Evolutionary conservation across 1,284 basidiomycete species (phyloP), one percentile per base, ranked within the genome.

Genomic region (Ganoderma leucocontextum): DNA sequence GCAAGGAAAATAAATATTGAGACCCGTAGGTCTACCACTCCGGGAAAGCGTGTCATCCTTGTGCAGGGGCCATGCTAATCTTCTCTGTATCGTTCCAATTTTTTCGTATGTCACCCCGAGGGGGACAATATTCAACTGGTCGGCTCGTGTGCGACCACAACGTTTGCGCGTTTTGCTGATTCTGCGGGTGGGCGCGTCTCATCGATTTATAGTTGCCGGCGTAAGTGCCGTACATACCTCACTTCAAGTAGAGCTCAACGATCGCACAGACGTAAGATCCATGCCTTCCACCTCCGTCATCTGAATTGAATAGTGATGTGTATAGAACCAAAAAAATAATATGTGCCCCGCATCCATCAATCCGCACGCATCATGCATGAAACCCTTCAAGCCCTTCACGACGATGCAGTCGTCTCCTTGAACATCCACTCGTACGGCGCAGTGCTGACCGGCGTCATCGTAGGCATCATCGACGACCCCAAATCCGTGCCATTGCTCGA

Each of bases 341-440:
- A 53, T 63, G 47, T 63, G 44, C 62, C 53, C 57, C n/a, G 9
- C 35, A 58, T 58, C 35, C 35, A 10, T 47, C 35, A 13, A 29
- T 22, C 25, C 22, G 15, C 52, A 22, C 25, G 52, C 52, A 53
- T 53, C 53, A 55, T 13, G 4, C 53, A 15, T 4, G 5, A 6
- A 59, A 59, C n/a, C 5, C 57, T 36, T 6, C 33, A 22, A 35
- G 25, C 57, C 36, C 9, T 42, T 60, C 38, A 60, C 36, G 35
- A 19, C 15, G 58, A 25, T 10, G 58, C n/a, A 10, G 17, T 42
- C 39, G 58, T 62, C 69, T 73, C 63, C 70, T 70, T 78, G 77
- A 85, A 85, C 77, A 77, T 79, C 82, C 81, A 85, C 72, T 78
- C 76, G 70, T 84, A 84, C 1, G 81, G 83, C 62, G 74, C 80